Conservation (phyloP, 1,284 basidiomycete genomes). For the Apiotrichum sp. region DNA sequence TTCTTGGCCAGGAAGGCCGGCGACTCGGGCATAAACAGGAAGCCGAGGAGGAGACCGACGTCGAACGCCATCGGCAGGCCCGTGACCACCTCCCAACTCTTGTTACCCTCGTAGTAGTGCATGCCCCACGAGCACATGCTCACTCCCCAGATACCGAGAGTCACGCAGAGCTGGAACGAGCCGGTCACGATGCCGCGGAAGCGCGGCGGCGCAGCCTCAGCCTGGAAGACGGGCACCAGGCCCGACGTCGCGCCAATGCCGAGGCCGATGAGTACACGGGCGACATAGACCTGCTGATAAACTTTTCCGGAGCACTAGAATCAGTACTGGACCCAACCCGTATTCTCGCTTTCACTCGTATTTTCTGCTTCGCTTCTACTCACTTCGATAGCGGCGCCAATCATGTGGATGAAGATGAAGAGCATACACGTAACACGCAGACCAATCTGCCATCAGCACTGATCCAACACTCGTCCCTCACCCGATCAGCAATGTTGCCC, state of each 20-base stretch:
- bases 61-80: constrained; percentile 40
- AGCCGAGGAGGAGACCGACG: constrained; percentile 44
- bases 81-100: constrained; percentile 17
- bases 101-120: constrained; percentile 25
- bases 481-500: constrained; percentile 33
- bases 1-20: constrained; percentile 47
- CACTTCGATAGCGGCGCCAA: constrained; percentile 47
- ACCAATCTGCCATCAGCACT: constrained; percentile 28
- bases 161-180: constrained; percentile 49
- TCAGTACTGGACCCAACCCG: no score
- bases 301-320: constrained; percentile 25
- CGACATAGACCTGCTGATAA: constrained; percentile 44
- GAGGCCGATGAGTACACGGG: constrained; percentile 45
- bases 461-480: constrained; percentile 11
- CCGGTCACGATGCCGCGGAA: constrained; percentile 40
- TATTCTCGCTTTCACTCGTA: no score
- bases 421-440: constrained; percentile 40
- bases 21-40: constrained; percentile 47
- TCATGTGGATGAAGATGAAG: constrained; percentile 44
- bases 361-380: no score
- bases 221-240: constrained; percentile 49
- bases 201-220: constrained; percentile 39
- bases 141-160: constrained; percentile 47
- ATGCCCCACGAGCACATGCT: constrained; percentile 48
- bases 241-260: constrained; percentile 46